Conservation (phyloP, 139 green algal species). For the Coelastrella sp. region DNA sequence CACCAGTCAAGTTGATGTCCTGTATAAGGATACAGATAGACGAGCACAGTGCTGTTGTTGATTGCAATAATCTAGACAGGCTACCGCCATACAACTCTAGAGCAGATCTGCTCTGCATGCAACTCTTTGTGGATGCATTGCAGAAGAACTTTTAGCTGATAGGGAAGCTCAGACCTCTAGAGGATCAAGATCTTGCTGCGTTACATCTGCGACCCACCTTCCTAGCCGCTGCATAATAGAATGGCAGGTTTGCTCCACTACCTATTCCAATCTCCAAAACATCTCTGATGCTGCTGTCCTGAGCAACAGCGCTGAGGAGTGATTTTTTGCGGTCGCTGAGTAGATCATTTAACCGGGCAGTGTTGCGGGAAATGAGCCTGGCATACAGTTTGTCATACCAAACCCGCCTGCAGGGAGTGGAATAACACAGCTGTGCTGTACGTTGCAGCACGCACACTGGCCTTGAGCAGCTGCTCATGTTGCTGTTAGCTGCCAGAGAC, state of each 20-base stretch:
- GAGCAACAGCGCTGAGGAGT: background rate
- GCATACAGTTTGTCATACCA: slow-evolving; percentile 41
- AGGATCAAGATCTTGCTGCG: no score
- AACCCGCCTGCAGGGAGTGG: background rate
- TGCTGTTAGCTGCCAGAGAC: background rate
- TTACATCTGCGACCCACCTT: background rate
- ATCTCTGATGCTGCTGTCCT: slow-evolving; percentile 4
- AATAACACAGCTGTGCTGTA: background rate
- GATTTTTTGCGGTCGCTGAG: slow-evolving; percentile 15
- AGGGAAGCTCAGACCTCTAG: no score
- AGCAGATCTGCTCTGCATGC: background rate
- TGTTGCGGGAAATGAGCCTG: background rate
- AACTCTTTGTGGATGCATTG: no score
- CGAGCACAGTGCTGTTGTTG: no score
- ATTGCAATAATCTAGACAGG: no score
- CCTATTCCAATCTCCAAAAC: slow-evolving; percentile 77
- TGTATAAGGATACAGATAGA: background rate
- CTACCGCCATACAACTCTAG: background rate
- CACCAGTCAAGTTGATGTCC: slow-evolving; percentile 41
- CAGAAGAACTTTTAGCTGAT: no score
- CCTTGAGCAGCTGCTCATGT: background rate
- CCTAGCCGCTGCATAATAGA: slow-evolving; percentile 54
- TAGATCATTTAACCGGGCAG: slow-evolving; percentile 8
- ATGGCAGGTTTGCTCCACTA: slow-evolving; percentile 68
- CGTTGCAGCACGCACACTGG: no score